These are phyloP conservation scores for Botrytis tulipae DNA, from an alignment of 2,329 filamentous ascomycete species.

Conservation along the genomic window DNA sequence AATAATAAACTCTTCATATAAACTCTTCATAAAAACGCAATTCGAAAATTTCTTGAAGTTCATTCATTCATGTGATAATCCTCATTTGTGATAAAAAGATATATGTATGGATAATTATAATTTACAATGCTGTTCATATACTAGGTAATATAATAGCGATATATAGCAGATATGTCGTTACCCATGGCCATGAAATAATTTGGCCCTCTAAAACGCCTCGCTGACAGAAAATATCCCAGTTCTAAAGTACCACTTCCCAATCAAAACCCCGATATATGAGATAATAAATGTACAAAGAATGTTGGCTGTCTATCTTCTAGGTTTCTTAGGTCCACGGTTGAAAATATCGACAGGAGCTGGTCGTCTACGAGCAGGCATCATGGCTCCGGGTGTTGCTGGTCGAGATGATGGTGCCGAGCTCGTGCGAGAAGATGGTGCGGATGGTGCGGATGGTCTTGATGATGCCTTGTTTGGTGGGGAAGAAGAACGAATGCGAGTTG, in stretches of 20 bases:
- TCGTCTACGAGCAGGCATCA: slow-evolving; percentile 16
- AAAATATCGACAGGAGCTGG: slow-evolving; percentile 15
- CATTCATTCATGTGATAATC: background rate
- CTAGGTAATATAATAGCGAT: background rate
- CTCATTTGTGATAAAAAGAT: background rate
- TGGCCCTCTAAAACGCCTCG: background rate
- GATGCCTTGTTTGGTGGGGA: background rate
- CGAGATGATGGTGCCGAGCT: slow-evolving; percentile 10
- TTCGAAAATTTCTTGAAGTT: too few relatives aligned
- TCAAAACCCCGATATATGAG: background rate
- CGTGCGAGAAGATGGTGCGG: background rate
- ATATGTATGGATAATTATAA: background rate
- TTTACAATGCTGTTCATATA: background rate
- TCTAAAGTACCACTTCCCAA: background rate
- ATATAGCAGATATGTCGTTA: background rate
- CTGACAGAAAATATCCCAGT: background rate
- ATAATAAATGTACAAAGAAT: slow-evolving; percentile 1
- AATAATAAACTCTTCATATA: background rate
- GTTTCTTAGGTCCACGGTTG: slow-evolving; percentile 22
- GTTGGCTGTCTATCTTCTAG: slow-evolving; percentile 8
- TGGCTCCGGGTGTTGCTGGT: background rate
- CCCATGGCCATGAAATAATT: background rate
- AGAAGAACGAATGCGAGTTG: slow-evolving; percentile 10
- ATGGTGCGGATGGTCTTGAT: background rate
- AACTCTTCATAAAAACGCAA: background rate